phyloP scores from a whole-genome alignment of 2,329 filamentous ascomycete species.

The Cadophora malorum region DNA sequence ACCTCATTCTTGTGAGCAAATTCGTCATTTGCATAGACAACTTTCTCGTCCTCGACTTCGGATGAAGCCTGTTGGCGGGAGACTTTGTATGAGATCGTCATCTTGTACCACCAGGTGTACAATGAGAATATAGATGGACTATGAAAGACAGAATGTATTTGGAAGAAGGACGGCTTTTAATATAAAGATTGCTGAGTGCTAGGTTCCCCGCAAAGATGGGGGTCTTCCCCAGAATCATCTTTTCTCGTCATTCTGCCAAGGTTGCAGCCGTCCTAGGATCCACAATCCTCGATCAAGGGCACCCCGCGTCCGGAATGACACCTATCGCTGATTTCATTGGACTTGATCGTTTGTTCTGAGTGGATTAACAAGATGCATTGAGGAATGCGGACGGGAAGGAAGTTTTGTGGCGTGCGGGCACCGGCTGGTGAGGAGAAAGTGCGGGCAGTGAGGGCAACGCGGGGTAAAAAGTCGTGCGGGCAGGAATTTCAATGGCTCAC shows the following conservation, averaged over 20 bases:
- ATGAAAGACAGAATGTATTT: neutral
- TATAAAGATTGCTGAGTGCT: neutral
- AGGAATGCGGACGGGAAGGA: neutral
- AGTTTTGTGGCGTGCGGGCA: conserved; percentile 10
- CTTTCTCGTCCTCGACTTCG: conserved; percentile 5
- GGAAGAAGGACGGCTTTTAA: neutral
- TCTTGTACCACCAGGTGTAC: neutral
- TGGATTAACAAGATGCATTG: neutral
- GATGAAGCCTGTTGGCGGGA: conserved; percentile 16
- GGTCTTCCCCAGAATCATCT: neutral
- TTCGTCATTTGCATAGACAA: neutral
- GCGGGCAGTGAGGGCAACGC: conserved; percentile 17
- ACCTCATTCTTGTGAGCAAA: conserved; percentile 2
- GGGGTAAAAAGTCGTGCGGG: neutral
- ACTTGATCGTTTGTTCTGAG: neutral
- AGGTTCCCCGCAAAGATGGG: conserved; percentile 12
- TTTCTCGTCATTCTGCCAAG: neutral
- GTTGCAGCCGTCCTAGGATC: neutral
- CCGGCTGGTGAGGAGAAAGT: neutral
- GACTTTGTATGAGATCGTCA: neutral
- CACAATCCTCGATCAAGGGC: neutral
- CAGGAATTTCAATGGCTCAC: neutral
- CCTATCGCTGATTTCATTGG: neutral
- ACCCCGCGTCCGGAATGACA: neutral
- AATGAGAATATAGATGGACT: neutral